Base-by-base conservation (phyloP, 1,284 basidiomycete species). In the Apiotrichum brassicae region DNA sequence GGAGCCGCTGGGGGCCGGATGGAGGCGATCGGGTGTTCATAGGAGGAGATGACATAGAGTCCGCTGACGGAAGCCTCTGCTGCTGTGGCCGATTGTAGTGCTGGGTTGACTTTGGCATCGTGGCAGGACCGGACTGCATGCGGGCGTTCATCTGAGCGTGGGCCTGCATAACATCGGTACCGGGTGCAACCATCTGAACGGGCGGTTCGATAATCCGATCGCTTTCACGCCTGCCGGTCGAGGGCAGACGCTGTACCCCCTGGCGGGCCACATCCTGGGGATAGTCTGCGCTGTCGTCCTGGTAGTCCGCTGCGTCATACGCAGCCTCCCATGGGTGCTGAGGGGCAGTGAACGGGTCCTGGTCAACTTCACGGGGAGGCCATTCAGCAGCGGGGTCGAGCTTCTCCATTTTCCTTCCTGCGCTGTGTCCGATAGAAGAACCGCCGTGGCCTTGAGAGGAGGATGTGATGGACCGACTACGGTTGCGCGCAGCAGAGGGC, bases 321-420 rank as follows among this genome's bases (percentile, higher is more conserved):
- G 42, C 42, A 5, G 42, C 42, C 32, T 43, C 42, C 42, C 42
- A 43, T 9, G 42, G 20, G 42, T 43, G 42, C 41, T 43, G 28
- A 3, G 11, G 25, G 9, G 42, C 30, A 14, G 42, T 28, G 22
- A 43, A 43, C 16, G 42, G 42, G 42, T 43, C 42, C 11, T 23
- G 12, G 22, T 34, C 42, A 20, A 34, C 20, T 5, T 43, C 42
- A 3, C 13, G 9, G 16, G 42, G 7, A 16, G 20, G 19, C 41
- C 28, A 43, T n/a, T 33, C 42, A 33, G 30, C 20, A 12, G 42
- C 12, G 4, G 19, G 3, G 32, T 35, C 30, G 24, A 26, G 16
- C 24, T 28, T 25, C 14, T 40, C 38, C n/a, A n/a, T 3, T 30
- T 43, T 43, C 16, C 18, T 6, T 2, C n/a, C n/a, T n/a, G 18